Evolutionary conservation across 768 basidiomycete genomes (phyloP), one percentile per base, ranked within the genome.

Genomic region (Asterophora lycoperdoides): DNA sequence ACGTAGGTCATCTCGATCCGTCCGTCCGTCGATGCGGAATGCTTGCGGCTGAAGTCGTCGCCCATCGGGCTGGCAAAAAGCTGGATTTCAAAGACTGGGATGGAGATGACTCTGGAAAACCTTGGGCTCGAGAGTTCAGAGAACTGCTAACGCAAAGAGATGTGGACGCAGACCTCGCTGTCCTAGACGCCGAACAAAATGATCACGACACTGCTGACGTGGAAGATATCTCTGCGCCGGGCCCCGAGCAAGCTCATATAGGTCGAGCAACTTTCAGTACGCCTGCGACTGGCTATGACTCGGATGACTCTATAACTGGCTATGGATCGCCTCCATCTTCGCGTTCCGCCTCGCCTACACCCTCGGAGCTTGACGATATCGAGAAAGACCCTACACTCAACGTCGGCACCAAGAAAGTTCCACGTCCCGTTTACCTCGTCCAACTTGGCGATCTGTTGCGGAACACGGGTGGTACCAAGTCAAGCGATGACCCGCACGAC

Each of bases 21-120:
- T 74, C 82, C 3, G 77, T 96, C 15, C 84, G 95, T 3, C 77
- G 84, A 19, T 88, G 92, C 56, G 96, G 96, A 3, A 95, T 99
- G 93, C 76, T 97, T 29, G 83, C 81, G 0, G 95, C 89, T 0
- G 95, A 99, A 66, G 71, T 86, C 14, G 76, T 86, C 8, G 88
- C 91, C 1, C 68, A 71, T 5, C 70, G 72, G 20, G 73, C 73
- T 11, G 77, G 81, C 5, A 87, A 86, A 62, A 76, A 75, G 41
- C 72, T 97, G 17, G 73, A 81, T 49, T 97, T 99, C 55, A 84
- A 79, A 0, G 81, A 77, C 34, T 96, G 94, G 94, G 85, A 88
- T 7, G 91, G 86, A 1, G 77, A 81, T 1, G 83, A 80, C 4
- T 72, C 78, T 20, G 84, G 80, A 7, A 81, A 75, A 52, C 67